A percentile compares a stretch with the other conserved stretches of the same genome.
Evolutionary conservation across 116 monocot species (phyloP).

Genomic region (Phalaenopsis hybrid): DNA sequence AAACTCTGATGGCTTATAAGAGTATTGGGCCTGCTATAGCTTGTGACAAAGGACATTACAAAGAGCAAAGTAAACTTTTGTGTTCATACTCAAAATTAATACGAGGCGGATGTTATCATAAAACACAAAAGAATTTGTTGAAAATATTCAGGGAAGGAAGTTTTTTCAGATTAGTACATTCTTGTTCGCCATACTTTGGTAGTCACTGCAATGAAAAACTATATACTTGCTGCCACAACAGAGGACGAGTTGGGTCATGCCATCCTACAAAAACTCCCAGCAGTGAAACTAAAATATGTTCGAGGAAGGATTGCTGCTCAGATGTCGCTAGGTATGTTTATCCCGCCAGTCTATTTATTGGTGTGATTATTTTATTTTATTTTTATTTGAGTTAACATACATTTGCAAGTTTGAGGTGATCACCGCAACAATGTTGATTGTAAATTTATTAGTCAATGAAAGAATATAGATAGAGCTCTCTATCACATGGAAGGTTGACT

Average conservation of each 20-base stretch:
- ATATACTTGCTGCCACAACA: not conserved
- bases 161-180: not conserved
- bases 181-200: not conserved
- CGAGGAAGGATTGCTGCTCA: not conserved
- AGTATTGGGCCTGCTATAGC: not conserved
- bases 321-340: not conserved
- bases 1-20: slow-evolving; percentile 1
- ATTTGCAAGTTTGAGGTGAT: not conserved
- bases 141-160: not conserved
- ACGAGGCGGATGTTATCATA: not conserved
- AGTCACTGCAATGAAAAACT: not conserved
- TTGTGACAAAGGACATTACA: not conserved
- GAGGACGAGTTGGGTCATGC: not conserved
- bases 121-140: not conserved
- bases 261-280: not conserved
- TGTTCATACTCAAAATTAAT: not conserved
- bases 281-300: not conserved
- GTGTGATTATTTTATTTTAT: not conserved
- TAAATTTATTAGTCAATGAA: not conserved
- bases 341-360: not conserved
- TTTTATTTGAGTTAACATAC: not conserved
- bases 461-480: too few species aligned
- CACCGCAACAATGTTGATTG: not conserved
- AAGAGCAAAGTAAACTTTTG: not conserved
- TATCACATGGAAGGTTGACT: too few species aligned